Conservation (phyloP, 2,329 filamentous ascomycete species). For the Coleophoma crateriformis region DNA sequence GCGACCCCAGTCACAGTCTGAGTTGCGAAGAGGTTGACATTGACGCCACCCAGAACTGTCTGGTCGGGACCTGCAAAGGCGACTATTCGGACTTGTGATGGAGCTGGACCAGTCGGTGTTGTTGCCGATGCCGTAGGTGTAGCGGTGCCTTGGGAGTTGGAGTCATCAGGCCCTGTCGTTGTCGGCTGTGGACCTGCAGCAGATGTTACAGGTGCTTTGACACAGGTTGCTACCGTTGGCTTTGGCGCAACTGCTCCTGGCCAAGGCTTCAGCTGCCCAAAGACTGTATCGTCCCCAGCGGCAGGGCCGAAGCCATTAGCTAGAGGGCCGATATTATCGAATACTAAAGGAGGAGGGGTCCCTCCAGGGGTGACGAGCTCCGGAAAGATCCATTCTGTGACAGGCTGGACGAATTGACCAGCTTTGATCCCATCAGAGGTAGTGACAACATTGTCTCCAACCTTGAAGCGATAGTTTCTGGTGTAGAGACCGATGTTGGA, state of each 20-base stretch:
- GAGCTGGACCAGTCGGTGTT: not conserved
- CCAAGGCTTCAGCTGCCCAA: constrained; percentile 31
- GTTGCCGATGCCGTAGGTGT: not conserved
- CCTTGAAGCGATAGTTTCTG: constrained; percentile 33
- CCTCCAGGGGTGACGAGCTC: constrained; percentile 32
- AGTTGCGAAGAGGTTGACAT: not conserved
- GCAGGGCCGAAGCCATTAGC: constrained; percentile 23
- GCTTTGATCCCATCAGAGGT: constrained; percentile 34
- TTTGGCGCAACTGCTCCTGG: not conserved
- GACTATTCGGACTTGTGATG: not conserved
- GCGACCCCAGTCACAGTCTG: not conserved
- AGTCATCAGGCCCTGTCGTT: not conserved
- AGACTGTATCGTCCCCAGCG: constrained; percentile 20
- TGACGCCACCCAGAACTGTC: constrained; percentile 2
- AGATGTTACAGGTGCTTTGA: not conserved
- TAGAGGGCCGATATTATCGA: constrained; percentile 27
- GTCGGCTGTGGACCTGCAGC: not conserved
- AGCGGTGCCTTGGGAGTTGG: not conserved
- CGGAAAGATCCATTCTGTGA: constrained; percentile 37
- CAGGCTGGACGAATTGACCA: constrained; percentile 34
- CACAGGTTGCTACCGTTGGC: not conserved
- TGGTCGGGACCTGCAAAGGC: constrained; percentile 2
- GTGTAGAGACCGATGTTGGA: constrained; percentile 27
- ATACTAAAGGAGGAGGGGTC: constrained; percentile 26
- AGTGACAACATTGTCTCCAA: constrained; percentile 25